Base-by-base conservation (phyloP, 306 rosid species). In the Gastrolobium villosum region DNA sequence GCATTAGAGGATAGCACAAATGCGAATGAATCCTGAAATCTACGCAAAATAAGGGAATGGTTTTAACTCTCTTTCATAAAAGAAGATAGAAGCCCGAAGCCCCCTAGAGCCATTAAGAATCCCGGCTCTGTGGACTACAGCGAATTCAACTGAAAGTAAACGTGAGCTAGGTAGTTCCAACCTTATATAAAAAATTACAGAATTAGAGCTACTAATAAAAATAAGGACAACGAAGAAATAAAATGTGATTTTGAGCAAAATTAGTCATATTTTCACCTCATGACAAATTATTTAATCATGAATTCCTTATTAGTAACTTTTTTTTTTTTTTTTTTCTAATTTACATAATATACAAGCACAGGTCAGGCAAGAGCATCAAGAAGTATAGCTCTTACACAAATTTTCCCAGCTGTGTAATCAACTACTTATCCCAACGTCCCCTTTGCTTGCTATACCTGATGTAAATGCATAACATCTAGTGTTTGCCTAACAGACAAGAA, bases 81-180 rank as follows among this genome's bases (percentile, higher is more conserved):
- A 64, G 7, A 55, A 26, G 34, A 39, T 15, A 28, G 39, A 36
- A 15, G 10, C 15, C 26, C 26, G 26, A 20, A 20, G 56, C 45
- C 62, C 64, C 54, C 34, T 1, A 26, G 4, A 35, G 20, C 65
- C 36, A 41, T 40, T 11, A 26, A 44, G 40, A 59, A 26, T 46
- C 45, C 70, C 3, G 1, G 52, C 53, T 37, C 54, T 37, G 28
- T 40, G n/a, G 15, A 75, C 65, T n/a, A 52, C 48, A 46, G 50
- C n/a, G 26, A 77, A 59, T 32, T 61, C 31, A 14, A 75, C 45
- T 36, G 8, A 52, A 62, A 55, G 56, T 20, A 55, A 59, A 57
- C 40, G 26, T 20, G 52, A 40, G 46, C 46, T 10, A 36, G 11
- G 3, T n/a, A 30, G 66, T 48, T 59, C 30, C 37, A 36, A 60